Percentiles rank a stretch among this genome's conserved stretches.
phyloP scores from a whole-genome alignment of 352 stramenopile genomes.

The Globisporangium echinulatum region DNA sequence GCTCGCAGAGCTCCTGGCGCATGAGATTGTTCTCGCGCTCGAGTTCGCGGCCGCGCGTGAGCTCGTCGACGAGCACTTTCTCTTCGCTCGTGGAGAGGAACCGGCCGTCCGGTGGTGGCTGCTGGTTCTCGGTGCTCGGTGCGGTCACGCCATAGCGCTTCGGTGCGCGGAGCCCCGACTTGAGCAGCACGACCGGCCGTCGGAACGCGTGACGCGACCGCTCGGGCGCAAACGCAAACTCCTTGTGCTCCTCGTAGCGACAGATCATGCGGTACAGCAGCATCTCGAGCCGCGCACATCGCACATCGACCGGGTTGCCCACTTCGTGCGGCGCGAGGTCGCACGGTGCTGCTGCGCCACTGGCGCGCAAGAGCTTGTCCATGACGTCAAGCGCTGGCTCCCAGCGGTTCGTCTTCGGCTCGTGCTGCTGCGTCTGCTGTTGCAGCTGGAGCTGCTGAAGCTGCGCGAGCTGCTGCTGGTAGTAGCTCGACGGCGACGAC shows the following conservation, averaged over 20 bases:
- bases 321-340: slow-evolving; percentile 33
- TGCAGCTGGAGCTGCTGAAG: neutral
- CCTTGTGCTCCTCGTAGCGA: slow-evolving; percentile 78
- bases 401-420: slow-evolving; percentile 60
- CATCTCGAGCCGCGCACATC: slow-evolving; percentile 74
- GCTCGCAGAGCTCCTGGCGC: slow-evolving; percentile 55
- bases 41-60: slow-evolving; percentile 34
- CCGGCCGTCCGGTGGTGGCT: slow-evolving; percentile 15
- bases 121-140: slow-evolving; percentile 31
- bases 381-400: slow-evolving; percentile 77
- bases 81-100: slow-evolving; percentile 17
- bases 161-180: slow-evolving; percentile 36
- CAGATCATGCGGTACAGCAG: slow-evolving; percentile 84
- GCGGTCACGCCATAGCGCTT: slow-evolving; percentile 36
- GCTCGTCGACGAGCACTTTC: slow-evolving; percentile 40
- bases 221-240: slow-evolving; percentile 45
- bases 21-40: slow-evolving; percentile 68
- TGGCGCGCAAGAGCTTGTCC: slow-evolving; percentile 60
- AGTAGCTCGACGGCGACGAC: slow-evolving; percentile 1
- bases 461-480: slow-evolving; percentile 6
- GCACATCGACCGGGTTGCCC: slow-evolving; percentile 35
- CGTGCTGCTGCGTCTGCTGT: slow-evolving; percentile 14
- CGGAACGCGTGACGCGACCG: slow-evolving; percentile 19
- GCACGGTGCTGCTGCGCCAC: slow-evolving; percentile 34
- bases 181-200: slow-evolving; percentile 12